Evolutionary conservation across 1,284 basidiomycete genomes (phyloP).

Genomic region (Puccinia novopanici): DNA sequence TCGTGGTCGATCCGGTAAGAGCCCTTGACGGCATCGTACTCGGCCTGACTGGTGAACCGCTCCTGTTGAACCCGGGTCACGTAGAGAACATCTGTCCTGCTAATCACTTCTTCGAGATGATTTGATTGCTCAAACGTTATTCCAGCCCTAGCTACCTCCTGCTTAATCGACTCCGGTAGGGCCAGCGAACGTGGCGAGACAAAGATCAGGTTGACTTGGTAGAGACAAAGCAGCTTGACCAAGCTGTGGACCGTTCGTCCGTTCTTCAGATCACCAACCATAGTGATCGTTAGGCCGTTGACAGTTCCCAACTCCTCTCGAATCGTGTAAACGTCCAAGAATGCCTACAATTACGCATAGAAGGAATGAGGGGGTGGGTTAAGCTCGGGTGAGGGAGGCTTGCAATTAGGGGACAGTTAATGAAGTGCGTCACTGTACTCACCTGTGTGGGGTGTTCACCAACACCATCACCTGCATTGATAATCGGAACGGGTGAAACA

Average conservation of each 20-base stretch:
- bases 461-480: conserved; percentile 95
- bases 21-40: conserved; percentile 90
- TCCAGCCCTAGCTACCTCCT: no score
- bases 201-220: conserved; percentile 87
- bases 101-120: no score
- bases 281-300: conserved; percentile 89
- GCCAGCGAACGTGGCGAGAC: conserved; percentile 85
- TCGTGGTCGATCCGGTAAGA: conserved; percentile 92
- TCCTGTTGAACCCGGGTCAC: conserved; percentile 95
- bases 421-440: background rate
- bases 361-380: background rate
- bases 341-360: conserved; percentile 63
- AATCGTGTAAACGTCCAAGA: conserved; percentile 94
- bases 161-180: conserved; percentile 86
- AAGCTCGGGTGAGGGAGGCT: background rate
- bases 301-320: conserved; percentile 97
- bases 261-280: conserved; percentile 93
- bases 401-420: background rate
- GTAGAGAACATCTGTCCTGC: no score
- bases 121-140: no score
- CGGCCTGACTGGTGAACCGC: conserved; percentile 77
- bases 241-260: conserved; percentile 96
- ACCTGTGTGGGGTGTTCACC: conserved; percentile 94
- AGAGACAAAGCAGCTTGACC: conserved; percentile 83
- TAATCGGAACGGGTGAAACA: conserved; percentile 88